Conservation (phyloP, 2,329 filamentous ascomycete genomes). For the Epichloe amarillans region DNA sequence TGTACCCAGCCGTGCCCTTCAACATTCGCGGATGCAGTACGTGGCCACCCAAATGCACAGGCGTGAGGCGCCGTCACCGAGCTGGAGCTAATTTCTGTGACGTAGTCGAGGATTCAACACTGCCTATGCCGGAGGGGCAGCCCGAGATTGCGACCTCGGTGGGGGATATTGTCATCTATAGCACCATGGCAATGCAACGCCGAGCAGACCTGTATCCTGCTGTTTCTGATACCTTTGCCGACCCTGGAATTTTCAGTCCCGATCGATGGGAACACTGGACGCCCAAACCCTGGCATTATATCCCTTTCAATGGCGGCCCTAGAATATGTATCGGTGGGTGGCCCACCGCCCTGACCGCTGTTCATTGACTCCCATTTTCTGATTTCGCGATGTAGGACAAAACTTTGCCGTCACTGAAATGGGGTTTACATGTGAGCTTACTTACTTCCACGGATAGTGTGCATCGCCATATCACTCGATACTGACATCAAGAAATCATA, state of each 20-base stretch:
- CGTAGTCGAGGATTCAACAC: constrained; percentile 56
- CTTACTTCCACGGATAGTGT: no score
- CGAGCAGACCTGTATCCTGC: constrained; percentile 48
- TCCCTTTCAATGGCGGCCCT: constrained; percentile 64
- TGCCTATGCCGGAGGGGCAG: constrained; percentile 53
- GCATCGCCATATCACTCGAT: no score
- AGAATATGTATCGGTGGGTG: constrained; percentile 61
- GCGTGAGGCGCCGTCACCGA: no score
- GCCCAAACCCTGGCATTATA: constrained; percentile 55
- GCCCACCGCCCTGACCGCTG: no score
- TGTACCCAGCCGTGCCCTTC: constrained; percentile 68
- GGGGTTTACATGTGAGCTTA: no score
- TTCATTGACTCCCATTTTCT: no score
- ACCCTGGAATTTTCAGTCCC: constrained; percentile 45
- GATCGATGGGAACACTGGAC: constrained; percentile 54
- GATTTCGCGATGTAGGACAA: no score
- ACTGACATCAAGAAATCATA: constrained; percentile 7
- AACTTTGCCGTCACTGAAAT: no score
- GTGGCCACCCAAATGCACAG: no score
- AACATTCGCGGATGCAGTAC: constrained; percentile 36
- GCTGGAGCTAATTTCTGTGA: no score
- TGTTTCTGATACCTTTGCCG: constrained; percentile 29
- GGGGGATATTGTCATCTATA: constrained; percentile 53
- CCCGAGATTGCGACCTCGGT: constrained; percentile 49
- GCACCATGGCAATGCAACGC: constrained; percentile 59